Conservation (phyloP, 108 stramenopile species). For the Aurantiochytrium sp. region DNA sequence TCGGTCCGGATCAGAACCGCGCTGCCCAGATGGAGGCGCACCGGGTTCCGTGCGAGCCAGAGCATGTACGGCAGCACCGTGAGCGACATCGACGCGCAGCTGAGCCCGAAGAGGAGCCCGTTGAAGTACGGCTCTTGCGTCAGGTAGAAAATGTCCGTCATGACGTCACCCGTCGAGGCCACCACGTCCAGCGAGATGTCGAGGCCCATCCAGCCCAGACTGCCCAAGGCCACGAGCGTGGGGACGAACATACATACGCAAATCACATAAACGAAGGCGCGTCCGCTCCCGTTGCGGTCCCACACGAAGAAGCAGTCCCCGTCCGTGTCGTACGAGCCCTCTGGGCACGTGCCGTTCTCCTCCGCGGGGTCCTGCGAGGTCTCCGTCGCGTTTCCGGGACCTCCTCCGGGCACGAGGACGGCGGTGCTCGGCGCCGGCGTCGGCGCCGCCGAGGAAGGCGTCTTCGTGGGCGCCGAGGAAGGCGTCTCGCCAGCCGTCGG, state of each 20-base stretch:
- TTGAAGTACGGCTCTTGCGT: neutral
- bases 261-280: neutral
- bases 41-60: neutral
- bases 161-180: neutral
- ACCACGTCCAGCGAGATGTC: neutral
- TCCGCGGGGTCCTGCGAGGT: too few species aligned
- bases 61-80: neutral
- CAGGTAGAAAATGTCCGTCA: neutral
- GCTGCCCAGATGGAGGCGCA: neutral
- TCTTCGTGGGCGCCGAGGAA: too few species aligned
- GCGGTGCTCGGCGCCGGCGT: too few species aligned
- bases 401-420: too few species aligned
- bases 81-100: neutral
- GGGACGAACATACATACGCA: neutral
- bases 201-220: neutral
- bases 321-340: neutral
- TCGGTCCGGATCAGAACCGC: neutral
- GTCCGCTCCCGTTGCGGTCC: neutral
- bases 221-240: neutral
- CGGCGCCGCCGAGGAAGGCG: too few species aligned
- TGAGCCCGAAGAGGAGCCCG: neutral
- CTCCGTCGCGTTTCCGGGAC: too few species aligned
- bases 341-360: too few species aligned
- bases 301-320: neutral
- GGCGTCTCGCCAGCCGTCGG: too few species aligned